These are phyloP conservation scores for Jackrogersella multiformis DNA, from an alignment of 495 filamentous ascomycete genomes.

Conservation along the genomic window DNA sequence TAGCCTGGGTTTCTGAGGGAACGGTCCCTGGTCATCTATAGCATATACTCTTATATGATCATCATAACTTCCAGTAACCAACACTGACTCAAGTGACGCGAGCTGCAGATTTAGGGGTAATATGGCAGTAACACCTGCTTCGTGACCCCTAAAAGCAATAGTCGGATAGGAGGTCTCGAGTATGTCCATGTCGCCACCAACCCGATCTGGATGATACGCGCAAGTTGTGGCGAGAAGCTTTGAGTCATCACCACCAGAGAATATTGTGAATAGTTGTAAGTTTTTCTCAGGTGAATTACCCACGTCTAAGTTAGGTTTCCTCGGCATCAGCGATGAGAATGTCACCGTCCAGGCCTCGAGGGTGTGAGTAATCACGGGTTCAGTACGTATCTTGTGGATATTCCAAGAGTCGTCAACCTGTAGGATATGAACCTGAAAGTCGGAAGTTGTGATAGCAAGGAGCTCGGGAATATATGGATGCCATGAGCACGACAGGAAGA, in stretches of 20 bases:
- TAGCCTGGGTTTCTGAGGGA: conserved; percentile 53
- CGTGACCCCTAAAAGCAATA: conserved; percentile 64
- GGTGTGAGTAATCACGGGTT: conserved; percentile 53
- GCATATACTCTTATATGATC: conserved; percentile 76
- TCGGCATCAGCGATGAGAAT: conserved; percentile 51
- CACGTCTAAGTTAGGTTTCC: not conserved
- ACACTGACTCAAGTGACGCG: conserved; percentile 55
- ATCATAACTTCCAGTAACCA: conserved; percentile 93
- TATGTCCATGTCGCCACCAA: conserved; percentile 25
- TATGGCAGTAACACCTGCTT: conserved; percentile 89
- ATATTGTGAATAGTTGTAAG: conserved; percentile 48
- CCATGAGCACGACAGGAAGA: conserved; percentile 79
- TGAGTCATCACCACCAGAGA: conserved; percentile 77
- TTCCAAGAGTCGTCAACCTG: conserved; percentile 43
- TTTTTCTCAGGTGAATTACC: not conserved
- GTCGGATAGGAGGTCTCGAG: conserved; percentile 51
- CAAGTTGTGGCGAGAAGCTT: conserved; percentile 51
- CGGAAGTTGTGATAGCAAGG: conserved; percentile 74
- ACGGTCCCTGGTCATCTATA: conserved; percentile 31
- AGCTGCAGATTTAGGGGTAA: conserved; percentile 65
- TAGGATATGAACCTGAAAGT: conserved; percentile 67
- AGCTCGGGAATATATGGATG: conserved; percentile 59
- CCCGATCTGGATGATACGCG: conserved; percentile 14
- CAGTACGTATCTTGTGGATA: conserved; percentile 32
- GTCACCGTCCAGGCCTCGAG: conserved; percentile 76